Evolutionary conservation across 2,329 filamentous ascomycete genomes (phyloP).

Genomic region (Coniochaeta hoffmannii): DNA sequence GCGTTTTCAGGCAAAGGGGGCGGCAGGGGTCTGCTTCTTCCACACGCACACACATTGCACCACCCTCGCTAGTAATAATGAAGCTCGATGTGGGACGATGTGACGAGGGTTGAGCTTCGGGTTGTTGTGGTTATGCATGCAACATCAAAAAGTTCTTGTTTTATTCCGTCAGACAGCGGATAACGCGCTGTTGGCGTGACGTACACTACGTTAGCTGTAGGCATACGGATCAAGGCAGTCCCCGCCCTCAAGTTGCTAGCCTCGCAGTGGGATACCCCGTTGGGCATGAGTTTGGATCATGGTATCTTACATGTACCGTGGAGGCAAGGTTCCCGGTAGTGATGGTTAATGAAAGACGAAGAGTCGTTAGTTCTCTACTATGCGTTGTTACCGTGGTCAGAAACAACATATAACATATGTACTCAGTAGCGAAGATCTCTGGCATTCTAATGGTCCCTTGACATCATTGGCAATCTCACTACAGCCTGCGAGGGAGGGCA

Average conservation of each 20-base stretch:
- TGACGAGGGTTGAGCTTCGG: background rate
- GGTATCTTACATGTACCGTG: background rate
- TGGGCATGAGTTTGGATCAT: background rate
- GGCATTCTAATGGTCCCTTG: no score
- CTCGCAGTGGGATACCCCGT: no score
- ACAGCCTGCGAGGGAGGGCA: no score
- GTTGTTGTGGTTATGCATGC: background rate
- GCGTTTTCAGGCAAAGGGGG: slow-evolving; percentile 12
- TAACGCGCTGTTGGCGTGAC: background rate
- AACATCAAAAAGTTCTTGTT: background rate
- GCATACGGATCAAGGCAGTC: no score
- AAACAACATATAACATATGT: background rate
- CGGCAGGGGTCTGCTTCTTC: slow-evolving; percentile 8
- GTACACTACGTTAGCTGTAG: background rate
- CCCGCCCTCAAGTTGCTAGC: no score
- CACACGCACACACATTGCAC: slow-evolving; percentile 7
- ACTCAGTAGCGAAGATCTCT: no score
- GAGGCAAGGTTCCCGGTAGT: background rate
- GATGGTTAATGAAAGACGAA: slow-evolving; percentile 2
- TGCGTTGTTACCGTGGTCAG: background rate
- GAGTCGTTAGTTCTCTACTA: background rate
- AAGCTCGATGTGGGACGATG: background rate
- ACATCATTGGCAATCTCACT: no score
- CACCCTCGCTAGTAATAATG: background rate
- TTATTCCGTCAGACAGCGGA: background rate